Evolutionary conservation across 495 filamentous ascomycete species (phyloP), one percentile per base, ranked within the genome.

Genomic region (Hypoxylon lienhwacheense): DNA sequence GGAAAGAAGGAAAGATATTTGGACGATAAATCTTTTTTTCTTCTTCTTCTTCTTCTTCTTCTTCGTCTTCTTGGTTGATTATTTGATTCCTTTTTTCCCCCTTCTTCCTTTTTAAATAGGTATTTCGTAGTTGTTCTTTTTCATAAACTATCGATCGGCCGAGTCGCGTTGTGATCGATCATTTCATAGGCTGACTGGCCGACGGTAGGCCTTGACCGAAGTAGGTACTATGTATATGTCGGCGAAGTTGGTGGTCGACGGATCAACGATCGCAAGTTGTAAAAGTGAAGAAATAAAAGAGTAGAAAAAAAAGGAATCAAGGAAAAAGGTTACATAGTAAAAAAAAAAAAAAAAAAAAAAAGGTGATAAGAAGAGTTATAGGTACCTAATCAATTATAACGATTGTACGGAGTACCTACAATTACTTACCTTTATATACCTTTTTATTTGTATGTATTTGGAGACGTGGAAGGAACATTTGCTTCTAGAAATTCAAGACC

Each of bases 401-500:
- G 14, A 3, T 15, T n/a, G 2, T 8, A 32, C 31, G 7, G 28
- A 61, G 46, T n/a, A 41, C 51, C 5, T 42, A 60, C 50, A 47
- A 32, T 42, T 28, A 43, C 40, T n/a, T n/a, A n/a, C 47, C 47
- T 61, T 53, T 47, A 28, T 5, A 49, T 11, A 36, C n/a, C n/a
- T n/a, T n/a, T n/a, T n/a, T n/a, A n/a, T n/a, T n/a, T n/a, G n/a
- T n/a, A n/a, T n/a, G n/a, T n/a, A n/a, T n/a, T n/a, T n/a, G n/a
- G n/a, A 42, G 34, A 22, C 15, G 42, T 36, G 19, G 24, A 20
- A 44, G n/a, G 21, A 36, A 20, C 37, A 53, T 52, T 29, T 39
- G 42, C 55, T 59, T 59, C 49, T 49, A 53, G 55, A 59, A 59
- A 19, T 42, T 42, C 31, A 17, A 47, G 39, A 40, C 42, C 28